A percentile compares a stretch with the other conserved stretches of the same genome.
phyloP scores from a whole-genome alignment of 2,329 filamentous ascomycete genomes.

The Colletotrichum salicis region DNA sequence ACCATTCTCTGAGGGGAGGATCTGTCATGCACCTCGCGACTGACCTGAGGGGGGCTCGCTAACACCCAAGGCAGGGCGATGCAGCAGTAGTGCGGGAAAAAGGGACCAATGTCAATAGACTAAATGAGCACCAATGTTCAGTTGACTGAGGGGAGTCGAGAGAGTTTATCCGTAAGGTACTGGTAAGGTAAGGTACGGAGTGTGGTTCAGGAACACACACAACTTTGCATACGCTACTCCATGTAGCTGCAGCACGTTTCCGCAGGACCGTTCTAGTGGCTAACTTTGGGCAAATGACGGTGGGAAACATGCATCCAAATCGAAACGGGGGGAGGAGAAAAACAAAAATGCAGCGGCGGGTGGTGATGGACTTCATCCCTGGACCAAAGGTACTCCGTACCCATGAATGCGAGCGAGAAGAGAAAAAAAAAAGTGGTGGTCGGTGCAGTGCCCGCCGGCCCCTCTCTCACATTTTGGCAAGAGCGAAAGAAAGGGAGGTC shows the following conservation, averaged over 20 bases:
- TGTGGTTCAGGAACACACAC: background rate
- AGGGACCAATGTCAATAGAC: background rate
- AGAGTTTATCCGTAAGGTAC: background rate
- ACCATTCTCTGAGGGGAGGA: background rate
- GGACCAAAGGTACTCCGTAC: background rate
- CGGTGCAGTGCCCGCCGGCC: constrained; percentile 19
- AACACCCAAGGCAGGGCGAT: too few relatives aligned
- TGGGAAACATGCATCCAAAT: background rate
- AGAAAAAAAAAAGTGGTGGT: constrained; percentile 24
- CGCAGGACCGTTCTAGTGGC: background rate
- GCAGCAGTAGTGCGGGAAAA: background rate
- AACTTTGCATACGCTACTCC: constrained; percentile 8
- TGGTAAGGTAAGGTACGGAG: background rate
- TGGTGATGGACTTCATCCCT: background rate
- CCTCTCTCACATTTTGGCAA: constrained; percentile 17
- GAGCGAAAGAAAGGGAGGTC: constrained; percentile 18
- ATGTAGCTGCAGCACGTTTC: background rate
- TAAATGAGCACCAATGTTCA: background rate
- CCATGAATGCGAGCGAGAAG: constrained; percentile 1
- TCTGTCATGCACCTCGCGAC: background rate
- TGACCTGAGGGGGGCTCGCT: background rate
- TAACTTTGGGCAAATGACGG: background rate
- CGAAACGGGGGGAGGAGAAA: background rate
- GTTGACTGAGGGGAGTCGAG: background rate
- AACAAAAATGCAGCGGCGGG: constrained; percentile 12